Evolutionary conservation across 345 rosid species (phyloP).

Genomic region (Arabidopsis thaliana): TAIR10.1 NC_003074.8:16844001-16844500

Average conservation of each 20-base stretch:
- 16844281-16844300: conserved; percentile 84
- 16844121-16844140: conserved; percentile 64
- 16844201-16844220: conserved; percentile 94
- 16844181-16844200: conserved; percentile 91
- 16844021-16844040: conserved; percentile 87
- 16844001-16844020: conserved; percentile 97
- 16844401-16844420: conserved; percentile 90
- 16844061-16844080: conserved; percentile 98
- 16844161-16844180: conserved; percentile 97
- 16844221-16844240: conserved; percentile 96
- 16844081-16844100: conserved; percentile 72
- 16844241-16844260: conserved; percentile 94
- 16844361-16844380: conserved; percentile 83
- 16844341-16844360: conserved; percentile 97
- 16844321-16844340: conserved; percentile 95
- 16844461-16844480: conserved; percentile 94
- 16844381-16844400: conserved; percentile 87
- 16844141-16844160: conserved; percentile 78
- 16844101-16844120: conserved; percentile 95
- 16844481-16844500: conserved; percentile 99
- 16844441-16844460: conserved; percentile 97
- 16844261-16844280: conserved; percentile 96
- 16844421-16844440: conserved; percentile 99
- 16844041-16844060: conserved; percentile 94
- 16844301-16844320: conserved; percentile 92